Evolutionary conservation across 2,329 filamentous ascomycete species (phyloP).

Genomic region (Ceratocystiopsis minuta): DNA sequence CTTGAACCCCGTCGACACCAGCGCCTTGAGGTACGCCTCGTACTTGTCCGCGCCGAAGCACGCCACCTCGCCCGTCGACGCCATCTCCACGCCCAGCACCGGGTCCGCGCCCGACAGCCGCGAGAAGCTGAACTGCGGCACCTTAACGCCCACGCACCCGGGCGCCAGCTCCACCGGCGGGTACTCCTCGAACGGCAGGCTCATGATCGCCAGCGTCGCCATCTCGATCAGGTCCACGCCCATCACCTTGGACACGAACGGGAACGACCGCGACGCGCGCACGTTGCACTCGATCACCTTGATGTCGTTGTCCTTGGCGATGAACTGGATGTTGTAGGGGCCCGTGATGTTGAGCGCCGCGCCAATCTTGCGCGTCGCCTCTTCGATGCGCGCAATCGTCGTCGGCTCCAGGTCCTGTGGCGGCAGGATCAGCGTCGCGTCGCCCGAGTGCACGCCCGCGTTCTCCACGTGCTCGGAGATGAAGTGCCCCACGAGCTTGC

Average conservation of each 20-base stretch:
- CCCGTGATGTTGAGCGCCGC: constrained; percentile 88
- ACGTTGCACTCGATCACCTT: constrained; percentile 99
- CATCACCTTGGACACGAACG: constrained; percentile 98
- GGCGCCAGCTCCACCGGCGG: constrained; percentile 57
- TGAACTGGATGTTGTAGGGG: constrained; percentile 98
- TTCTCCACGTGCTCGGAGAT: constrained; percentile 98
- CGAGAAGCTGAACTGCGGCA: constrained; percentile 97
- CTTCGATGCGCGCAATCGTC: constrained; percentile 79
- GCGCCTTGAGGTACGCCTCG: constrained; percentile 90
- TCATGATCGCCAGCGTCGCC: constrained; percentile 94
- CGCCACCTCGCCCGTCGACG: constrained; percentile 93
- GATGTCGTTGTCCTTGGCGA: constrained; percentile 98
- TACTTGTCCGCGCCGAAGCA: constrained; percentile 93
- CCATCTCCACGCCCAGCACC: constrained; percentile 96
- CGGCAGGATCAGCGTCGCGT: constrained; percentile 85
- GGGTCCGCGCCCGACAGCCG: constrained; percentile 90
- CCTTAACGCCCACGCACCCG: constrained; percentile 88
- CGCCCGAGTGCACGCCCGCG: constrained; percentile 93
- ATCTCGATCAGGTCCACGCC: constrained; percentile 94
- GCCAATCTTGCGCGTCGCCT: constrained; percentile 89
- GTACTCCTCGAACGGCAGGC: constrained; percentile 64
- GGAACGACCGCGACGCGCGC: constrained; percentile 86
- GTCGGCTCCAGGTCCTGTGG: constrained; percentile 83
- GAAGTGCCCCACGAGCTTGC: constrained; percentile 83
- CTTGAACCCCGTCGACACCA: constrained; percentile 91